These are phyloP conservation scores for Cladosporium sp. DNA, from an alignment of 2,329 filamentous ascomycete genomes.

Conservation along the genomic window DNA sequence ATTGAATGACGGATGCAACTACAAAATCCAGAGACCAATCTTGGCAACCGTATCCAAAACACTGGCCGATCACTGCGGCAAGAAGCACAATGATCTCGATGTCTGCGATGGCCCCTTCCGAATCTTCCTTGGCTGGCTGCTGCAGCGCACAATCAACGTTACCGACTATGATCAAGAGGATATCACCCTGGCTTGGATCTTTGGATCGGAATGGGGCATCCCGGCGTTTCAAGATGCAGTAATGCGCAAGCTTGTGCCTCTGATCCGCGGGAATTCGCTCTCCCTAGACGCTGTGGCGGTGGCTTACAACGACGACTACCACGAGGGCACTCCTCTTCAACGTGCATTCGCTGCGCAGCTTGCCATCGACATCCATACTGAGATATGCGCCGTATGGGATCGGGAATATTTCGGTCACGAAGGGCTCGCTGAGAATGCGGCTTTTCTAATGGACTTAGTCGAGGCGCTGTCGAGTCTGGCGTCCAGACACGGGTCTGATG, in stretches of 20 bases:
- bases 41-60: neutral
- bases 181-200: neutral
- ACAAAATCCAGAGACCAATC: neutral
- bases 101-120: neutral
- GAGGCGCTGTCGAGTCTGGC: too few species aligned
- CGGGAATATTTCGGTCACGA: too few species aligned
- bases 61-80: neutral
- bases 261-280: fast-evolving
- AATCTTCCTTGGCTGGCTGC: neutral
- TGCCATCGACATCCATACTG: neutral
- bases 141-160: neutral
- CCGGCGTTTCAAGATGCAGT: neutral
- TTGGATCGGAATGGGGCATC: neutral
- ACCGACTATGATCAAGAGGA: neutral
- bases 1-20: neutral
- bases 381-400: too few species aligned
- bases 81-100: neutral
- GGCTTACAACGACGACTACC: neutral
- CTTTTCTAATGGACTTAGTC: too few species aligned
- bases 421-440: too few species aligned
- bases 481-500: too few species aligned
- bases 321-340: neutral
- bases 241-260: neutral
- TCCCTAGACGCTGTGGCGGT: neutral
- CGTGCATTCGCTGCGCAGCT: neutral